These are phyloP conservation scores for Nowakowskiella sp. DNA, from an alignment of 192 early-diverging fungal species.

Conservation along the genomic window DNA sequence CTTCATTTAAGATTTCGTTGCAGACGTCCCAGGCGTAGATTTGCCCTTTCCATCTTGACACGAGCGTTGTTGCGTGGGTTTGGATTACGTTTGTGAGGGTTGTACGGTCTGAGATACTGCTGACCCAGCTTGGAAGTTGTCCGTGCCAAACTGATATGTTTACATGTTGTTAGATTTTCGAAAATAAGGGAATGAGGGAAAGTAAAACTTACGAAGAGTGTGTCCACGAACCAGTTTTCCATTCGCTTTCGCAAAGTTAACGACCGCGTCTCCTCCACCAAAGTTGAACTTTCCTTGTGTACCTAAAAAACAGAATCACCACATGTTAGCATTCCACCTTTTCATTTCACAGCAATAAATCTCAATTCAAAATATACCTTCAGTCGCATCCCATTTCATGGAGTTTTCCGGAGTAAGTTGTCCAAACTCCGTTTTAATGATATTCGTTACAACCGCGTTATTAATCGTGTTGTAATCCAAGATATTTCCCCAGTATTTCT, in stretches of 20 bases:
- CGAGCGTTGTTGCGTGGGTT: slow-evolving; percentile 5
- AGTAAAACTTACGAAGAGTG: slow-evolving; percentile 10
- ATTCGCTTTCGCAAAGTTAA: slow-evolving; percentile 8
- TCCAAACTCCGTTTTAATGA: too few relatives aligned
- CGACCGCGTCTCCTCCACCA: slow-evolving; percentile 1
- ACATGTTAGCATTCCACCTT: too few relatives aligned
- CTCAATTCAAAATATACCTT: too few relatives aligned
- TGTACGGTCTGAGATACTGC: slow-evolving; percentile 4
- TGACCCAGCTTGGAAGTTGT: not conserved
- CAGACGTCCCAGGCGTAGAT: slow-evolving; percentile 4
- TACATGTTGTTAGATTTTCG: not conserved
- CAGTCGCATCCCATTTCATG: too few relatives aligned
- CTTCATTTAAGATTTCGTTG: slow-evolving; percentile 10
- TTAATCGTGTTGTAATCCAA: too few relatives aligned
- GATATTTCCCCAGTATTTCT: too few relatives aligned
- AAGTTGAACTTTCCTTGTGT: slow-evolving; percentile 7
- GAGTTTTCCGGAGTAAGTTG: too few relatives aligned
- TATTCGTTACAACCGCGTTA: too few relatives aligned
- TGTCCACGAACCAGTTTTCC: slow-evolving; percentile 9
- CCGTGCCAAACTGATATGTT: not conserved
- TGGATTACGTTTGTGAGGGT: slow-evolving; percentile 7
- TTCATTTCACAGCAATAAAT: too few relatives aligned
- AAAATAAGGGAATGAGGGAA: too few relatives aligned
- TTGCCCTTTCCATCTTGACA: slow-evolving; percentile 2
- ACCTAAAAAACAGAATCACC: too few relatives aligned